Percentiles rank a stretch among this genome's conserved stretches.
These are phyloP conservation scores for Nicotiana otophora DNA, from an alignment of 257 asterid species.

Conservation along the genomic window DNA sequence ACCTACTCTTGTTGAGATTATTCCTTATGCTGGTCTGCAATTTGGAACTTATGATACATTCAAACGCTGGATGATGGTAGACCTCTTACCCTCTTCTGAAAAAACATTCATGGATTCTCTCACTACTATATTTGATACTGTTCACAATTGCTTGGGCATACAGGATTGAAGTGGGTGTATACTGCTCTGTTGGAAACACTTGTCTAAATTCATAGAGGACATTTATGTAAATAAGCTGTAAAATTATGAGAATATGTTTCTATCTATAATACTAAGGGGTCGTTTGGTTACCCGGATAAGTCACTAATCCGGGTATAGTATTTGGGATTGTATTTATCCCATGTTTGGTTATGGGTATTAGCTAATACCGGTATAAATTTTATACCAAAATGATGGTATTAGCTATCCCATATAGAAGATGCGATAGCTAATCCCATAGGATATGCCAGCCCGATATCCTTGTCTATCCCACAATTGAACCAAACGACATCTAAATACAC, in stretches of 20 bases:
- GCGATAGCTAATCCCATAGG: no score
- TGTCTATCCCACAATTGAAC: no score
- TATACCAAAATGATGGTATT: no score
- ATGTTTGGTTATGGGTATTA: no score
- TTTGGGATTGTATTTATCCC: no score
- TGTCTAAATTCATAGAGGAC: neutral
- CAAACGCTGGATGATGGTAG: slow-evolving; percentile 86
- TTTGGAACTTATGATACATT: slow-evolving; percentile 93
- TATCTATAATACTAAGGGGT: neutral
- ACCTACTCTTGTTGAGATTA: slow-evolving; percentile 79
- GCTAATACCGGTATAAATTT: no score
- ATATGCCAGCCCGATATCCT: no score
- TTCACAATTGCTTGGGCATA: neutral
- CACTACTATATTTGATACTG: neutral
- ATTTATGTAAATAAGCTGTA: neutral
- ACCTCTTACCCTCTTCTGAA: neutral
- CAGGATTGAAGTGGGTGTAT: neutral
- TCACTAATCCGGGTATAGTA: no score
- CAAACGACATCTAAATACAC: neutral
- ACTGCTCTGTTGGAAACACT: neutral
- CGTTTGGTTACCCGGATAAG: no score
- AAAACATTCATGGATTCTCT: neutral
- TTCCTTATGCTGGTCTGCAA: slow-evolving; percentile 93
- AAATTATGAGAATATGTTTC: neutral
- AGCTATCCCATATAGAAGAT: no score